Evolutionary conservation across 2,329 filamentous ascomycete genomes (phyloP), one percentile per base, ranked within the genome.

Genomic region (Clarireedia hainanense): DNA sequence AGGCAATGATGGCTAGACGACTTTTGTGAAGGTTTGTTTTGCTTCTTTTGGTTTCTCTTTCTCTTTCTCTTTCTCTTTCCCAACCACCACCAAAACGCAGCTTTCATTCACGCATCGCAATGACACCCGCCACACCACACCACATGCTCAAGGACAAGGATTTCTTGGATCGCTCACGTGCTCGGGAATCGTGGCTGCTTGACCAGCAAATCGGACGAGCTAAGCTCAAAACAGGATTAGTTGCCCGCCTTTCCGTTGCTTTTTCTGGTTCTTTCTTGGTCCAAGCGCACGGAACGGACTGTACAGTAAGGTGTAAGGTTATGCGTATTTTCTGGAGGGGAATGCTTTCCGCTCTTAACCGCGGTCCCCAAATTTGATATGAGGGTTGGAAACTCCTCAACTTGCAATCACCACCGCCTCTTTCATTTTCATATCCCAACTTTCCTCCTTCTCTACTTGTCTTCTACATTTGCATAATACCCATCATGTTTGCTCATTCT

Each of bases 401-500:
- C 27, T 30, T 30, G 27, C 30, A n/a, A 12, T 40, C 26, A 26
- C 15, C 34, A 12, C 34, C n/a, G 24, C 30, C 27, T 50, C 36
- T 14, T 37, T 42, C 30, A 20, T 49, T 37, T 50, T 26, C 52
- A 36, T 34, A 50, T 6, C 36, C 14, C 17, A 20, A 24, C 47
- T 27, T 12, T 30, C 12, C 24, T 27, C 23, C 4, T 40, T 17
- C 9, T 26, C 12, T 17, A 1, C 4, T 39, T n/a, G 23, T 30
- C 12, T 26, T 20, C 2, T 17, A 12, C 15, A 14, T 23, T 42
- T 15, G 10, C 24, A 43, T 14, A 51, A 15, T 47, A 24, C 4
- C 42, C 30, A 67, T 60, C 63, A 71, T 71, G 65, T 68, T 66
- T 62, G 52, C 64, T 50, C 57, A 59, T 57, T 58, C 64, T 37